Evolutionary conservation across 495 filamentous ascomycete genomes (phyloP).

Genomic region (Hyaloscypha hepaticicola): DNA sequence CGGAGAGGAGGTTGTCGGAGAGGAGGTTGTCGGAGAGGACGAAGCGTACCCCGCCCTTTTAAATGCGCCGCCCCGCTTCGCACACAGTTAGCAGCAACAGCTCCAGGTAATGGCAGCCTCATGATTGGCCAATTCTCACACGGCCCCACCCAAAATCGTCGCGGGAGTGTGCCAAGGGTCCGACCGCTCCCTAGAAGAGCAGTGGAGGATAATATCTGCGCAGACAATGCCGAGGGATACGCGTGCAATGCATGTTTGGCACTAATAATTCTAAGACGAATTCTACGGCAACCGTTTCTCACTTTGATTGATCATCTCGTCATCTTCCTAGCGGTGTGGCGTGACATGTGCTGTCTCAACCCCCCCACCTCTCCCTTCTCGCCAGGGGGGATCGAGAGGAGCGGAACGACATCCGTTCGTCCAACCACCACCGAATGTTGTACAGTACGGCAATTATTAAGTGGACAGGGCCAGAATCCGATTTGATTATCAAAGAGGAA

Average conservation of each 20-base stretch:
- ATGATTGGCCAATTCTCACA: neutral
- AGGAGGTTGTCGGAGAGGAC: neutral
- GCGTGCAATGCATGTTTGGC: neutral
- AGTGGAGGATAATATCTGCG: neutral
- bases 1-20: neutral
- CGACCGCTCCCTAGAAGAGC: neutral
- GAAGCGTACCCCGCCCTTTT: neutral
- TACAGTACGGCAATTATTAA: conserved; percentile 12
- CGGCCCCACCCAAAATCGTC: neutral
- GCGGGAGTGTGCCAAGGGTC: neutral
- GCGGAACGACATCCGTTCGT: neutral
- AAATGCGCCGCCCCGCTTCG: neutral
- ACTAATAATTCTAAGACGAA: neutral
- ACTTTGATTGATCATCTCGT: neutral
- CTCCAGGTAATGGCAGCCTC: neutral
- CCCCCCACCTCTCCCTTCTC: neutral
- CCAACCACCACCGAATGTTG: no score
- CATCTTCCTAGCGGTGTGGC: neutral
- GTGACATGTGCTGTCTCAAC: neutral
- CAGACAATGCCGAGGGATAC: neutral
- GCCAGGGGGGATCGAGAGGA: neutral
- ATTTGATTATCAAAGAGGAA: conserved; percentile 3
- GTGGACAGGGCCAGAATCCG: conserved; percentile 2
- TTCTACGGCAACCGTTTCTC: neutral
- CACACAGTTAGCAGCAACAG: neutral